Conservation (phyloP, 1,284 basidiomycete genomes). For the Cryptococcus floricola region DNA sequence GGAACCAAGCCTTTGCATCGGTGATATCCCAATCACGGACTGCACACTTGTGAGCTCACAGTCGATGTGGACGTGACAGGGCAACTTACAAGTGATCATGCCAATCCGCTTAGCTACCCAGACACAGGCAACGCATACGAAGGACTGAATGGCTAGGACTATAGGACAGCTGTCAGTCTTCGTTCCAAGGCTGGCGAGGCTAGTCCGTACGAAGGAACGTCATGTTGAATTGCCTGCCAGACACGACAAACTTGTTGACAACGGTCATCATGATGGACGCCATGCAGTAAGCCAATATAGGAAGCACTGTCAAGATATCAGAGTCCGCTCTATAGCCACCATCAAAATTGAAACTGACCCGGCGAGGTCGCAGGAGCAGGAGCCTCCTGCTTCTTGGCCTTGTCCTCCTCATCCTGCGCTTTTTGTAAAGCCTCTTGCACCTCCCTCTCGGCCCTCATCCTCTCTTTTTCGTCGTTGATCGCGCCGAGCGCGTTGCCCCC, state of each 20-base stretch:
- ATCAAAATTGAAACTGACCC: conserved; percentile 19
- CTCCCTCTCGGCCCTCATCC: conserved; percentile 27
- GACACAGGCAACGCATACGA: conserved; percentile 79
- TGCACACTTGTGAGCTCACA: conserved; percentile 8
- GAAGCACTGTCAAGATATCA: conserved; percentile 29
- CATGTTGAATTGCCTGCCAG: conserved; percentile 91
- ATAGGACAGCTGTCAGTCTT: not conserved
- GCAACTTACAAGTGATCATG: conserved; percentile 63
- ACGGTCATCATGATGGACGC: conserved; percentile 98
- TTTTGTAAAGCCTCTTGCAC: conserved; percentile 22
- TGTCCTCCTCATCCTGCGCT: conserved; percentile 22
- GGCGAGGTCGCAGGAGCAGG: conserved; percentile 26
- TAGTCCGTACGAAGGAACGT: conserved; percentile 67
- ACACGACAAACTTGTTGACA: conserved; percentile 96
- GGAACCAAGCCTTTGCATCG: conserved; percentile 91
- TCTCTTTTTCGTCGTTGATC: conserved; percentile 23
- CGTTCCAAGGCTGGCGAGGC: not conserved
- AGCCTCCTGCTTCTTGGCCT: conserved; percentile 31
- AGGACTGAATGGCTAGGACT: conserved; percentile 83
- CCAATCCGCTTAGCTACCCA: conserved; percentile 67
- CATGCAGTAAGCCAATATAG: conserved; percentile 84
- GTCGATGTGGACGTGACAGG: not conserved
- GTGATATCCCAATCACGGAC: conserved; percentile 76
- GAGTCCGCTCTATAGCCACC: not conserved
- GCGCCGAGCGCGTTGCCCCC: not conserved